Base-by-base conservation (phyloP, 78 protist species). In the Cavenderia fasciculata region DNA sequence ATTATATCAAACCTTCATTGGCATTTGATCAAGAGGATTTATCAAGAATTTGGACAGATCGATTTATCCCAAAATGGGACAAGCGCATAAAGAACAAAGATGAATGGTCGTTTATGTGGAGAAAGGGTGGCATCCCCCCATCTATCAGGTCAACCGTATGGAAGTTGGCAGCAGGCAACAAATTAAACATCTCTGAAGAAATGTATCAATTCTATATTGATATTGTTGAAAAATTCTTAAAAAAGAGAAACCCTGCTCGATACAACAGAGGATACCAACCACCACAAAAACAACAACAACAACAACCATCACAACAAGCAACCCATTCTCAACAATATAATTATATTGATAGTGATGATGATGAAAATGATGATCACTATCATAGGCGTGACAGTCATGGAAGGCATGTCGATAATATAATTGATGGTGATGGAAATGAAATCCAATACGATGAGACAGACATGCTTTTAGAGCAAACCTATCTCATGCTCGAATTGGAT, bases 401-500 rank as follows among this genome's bases (percentile, higher is more conserved):
- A n/a, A n/a, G n/a, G n/a, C n/a, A n/a, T n/a, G n/a, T n/a, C n/a
- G n/a, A n/a, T n/a, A n/a, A n/a, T n/a, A n/a, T n/a, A n/a, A n/a
- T n/a, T 74, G 8, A 19, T 57, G 46, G 71, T 23, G 4, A 36
- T 41, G 4, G 8, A 21, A 2, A 27, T 4, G 62, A 57, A 36
- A 29, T 56, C 27, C 62, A 36, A 36, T 34, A 14, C 40, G 21
- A 23, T 23, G 43, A 36, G 29, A 59, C 4, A 59, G 12, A 59
- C 5, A 29, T n/a, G 31, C 62, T 44, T 1, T 7, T 38, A 1
- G 10, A 77, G 19, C 49, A 63, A 34, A 77, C 74, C 2, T 18
- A 21, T 7, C 40, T 43, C 51, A 82, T 71, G 88, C n/a, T 94
- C 2, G 33, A 86, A 6, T 59, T 87, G 0, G 96, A 94, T 91